These are phyloP conservation scores for Hymenoscyphus scutula DNA, from an alignment of 2,329 filamentous ascomycete genomes.

Conservation along the genomic window DNA sequence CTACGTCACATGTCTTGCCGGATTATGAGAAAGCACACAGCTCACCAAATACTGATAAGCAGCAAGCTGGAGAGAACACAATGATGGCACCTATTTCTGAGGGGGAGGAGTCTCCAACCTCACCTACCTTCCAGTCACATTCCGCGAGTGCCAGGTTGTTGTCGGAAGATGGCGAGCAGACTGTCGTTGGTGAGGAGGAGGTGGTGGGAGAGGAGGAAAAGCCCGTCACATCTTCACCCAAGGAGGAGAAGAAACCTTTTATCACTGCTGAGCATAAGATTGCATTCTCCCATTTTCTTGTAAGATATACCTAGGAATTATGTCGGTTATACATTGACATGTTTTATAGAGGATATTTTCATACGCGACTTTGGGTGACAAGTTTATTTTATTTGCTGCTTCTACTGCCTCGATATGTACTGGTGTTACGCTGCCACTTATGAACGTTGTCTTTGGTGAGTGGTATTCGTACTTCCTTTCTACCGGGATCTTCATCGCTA, in stretches of 20 bases:
- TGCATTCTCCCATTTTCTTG: constrained; percentile 19
- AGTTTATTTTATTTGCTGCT: constrained; percentile 35
- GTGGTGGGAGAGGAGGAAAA: constrained; percentile 11
- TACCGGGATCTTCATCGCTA: neutral
- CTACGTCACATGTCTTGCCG: neutral
- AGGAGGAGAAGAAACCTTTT: constrained; percentile 14
- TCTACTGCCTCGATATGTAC: constrained; percentile 49
- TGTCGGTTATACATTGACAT: constrained; percentile 2
- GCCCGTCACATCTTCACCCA: neutral
- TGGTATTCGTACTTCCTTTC: constrained; percentile 32
- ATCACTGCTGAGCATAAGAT: constrained; percentile 15
- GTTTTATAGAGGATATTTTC: constrained; percentile 26
- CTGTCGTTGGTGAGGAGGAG: neutral
- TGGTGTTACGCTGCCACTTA: constrained; percentile 54
- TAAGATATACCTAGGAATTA: constrained; percentile 2
- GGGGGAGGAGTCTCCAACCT: constrained; percentile 9
- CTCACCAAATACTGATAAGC: neutral
- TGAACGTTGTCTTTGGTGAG: constrained; percentile 55
- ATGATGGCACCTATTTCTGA: neutral
- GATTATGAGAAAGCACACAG: neutral
- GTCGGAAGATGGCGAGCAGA: neutral
- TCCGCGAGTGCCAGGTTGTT: constrained; percentile 5
- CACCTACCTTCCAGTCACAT: constrained; percentile 8
- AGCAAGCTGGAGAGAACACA: neutral
- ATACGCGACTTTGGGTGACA: constrained; percentile 20